phyloP scores from a whole-genome alignment of 2,329 filamentous ascomycete genomes.

The Fusarium compactum region DNA sequence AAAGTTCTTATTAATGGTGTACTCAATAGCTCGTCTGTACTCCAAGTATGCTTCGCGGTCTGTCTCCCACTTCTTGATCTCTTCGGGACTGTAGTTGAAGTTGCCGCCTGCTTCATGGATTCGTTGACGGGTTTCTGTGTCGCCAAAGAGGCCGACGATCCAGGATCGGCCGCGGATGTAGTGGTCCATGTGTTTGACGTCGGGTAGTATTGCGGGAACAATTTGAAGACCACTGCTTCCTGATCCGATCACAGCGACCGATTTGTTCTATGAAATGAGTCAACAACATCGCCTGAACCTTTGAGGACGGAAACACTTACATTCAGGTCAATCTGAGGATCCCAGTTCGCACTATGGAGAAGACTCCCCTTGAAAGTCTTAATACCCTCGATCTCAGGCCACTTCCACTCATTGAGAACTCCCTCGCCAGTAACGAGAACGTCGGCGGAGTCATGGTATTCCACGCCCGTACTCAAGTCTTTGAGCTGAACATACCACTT shows the following conservation, averaged over 20 bases:
- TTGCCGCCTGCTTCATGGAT: conserved; percentile 13
- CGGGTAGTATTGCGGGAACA: background rate
- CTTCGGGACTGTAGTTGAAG: background rate
- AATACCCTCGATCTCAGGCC: conserved; percentile 13
- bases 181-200: conserved; percentile 25
- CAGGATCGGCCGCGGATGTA: conserved; percentile 14
- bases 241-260: conserved; percentile 12
- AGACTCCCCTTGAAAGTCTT: conserved; percentile 1
- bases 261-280: background rate
- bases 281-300: accelerated
- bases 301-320: background rate
- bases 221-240: conserved; percentile 25
- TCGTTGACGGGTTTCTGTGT: conserved; percentile 4
- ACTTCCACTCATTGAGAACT: conserved; percentile 22
- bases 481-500: conserved; percentile 21
- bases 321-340: background rate
- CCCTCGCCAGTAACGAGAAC: conserved; percentile 14
- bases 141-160: conserved; percentile 16
- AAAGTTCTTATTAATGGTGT: conserved; percentile 23
- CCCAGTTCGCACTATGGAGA: conserved; percentile 22
- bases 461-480: background rate
- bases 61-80: conserved; percentile 8
- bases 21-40: conserved; percentile 11
- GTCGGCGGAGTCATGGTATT: conserved; percentile 11
- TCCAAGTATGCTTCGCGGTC: conserved; percentile 12